Base-by-base conservation (phyloP, 768 basidiomycete genomes). In the Suillus hirtellus region DNA sequence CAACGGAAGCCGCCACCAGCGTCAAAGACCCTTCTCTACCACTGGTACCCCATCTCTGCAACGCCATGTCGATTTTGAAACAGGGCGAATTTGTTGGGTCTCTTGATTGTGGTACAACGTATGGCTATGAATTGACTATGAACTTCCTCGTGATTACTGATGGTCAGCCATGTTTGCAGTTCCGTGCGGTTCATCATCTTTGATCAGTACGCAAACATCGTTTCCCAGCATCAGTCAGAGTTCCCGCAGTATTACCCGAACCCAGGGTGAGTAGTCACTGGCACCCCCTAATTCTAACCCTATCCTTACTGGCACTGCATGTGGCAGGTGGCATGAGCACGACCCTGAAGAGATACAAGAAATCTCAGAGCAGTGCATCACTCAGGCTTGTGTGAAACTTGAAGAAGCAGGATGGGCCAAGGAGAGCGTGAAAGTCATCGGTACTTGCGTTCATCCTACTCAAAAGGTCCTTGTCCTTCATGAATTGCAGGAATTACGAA, bases 91-190 rank as follows among this genome's bases (percentile, higher is more conserved):
- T 96, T 74, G 89, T 97, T 50, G 95, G 93, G 61, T 93, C 93
- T 58, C 81, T 97, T 64, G 95, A 97, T 76, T 96, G 95, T 71
- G 95, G 95, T 46, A 97, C 95, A 56, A 97, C 95, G 94, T 95
- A 69, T 73, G 92, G 78, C 40, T 59, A 37, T 37, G 46, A n/a
- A 49, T 35, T 40, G 91, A 78, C 40, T 59, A 37, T 37, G 46
- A n/a, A 49, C 37, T 40, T 40, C 35, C 31, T 40, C 17, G 61
- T 59, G 49, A 31, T 55, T 19, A n/a, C 43, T 35, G 55, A 42
- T 42, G 10, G 31, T 27, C 38, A 17, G 19, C 17, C 17, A 72
- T 64, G 3, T 12, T 34, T 37, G 10, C 70, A 96, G 94, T 12
- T 95, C 94, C 15, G 90, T 93, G 24, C 87, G 95, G 58, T 96